A percentile compares a stretch with the other conserved stretches of the same genome.
Conservation (phyloP, 768 basidiomycete genomes). For the Amanita jacksonii region DNA sequence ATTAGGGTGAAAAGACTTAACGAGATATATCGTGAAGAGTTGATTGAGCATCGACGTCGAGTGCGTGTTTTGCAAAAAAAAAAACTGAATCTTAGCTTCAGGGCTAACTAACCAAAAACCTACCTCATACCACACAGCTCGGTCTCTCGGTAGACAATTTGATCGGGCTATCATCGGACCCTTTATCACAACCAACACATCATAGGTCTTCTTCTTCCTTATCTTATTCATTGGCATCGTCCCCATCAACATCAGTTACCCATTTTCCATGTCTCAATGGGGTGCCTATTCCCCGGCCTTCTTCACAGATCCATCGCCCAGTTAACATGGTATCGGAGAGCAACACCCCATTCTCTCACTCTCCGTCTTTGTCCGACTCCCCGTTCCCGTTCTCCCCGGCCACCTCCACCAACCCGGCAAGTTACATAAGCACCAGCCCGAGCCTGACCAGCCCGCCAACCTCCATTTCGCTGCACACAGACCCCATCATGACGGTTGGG, state of each 20-base stretch:
- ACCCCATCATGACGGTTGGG: constrained; percentile 25
- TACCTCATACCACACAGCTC: too few relatives aligned
- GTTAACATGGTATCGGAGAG: constrained; percentile 35
- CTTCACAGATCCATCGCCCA: constrained; percentile 54
- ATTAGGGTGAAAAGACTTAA: constrained; percentile 66
- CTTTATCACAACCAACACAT: constrained; percentile 65
- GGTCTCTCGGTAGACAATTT: constrained; percentile 73
- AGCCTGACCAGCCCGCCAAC: constrained; percentile 69
- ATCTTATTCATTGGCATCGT: constrained; percentile 28
- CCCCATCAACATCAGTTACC: constrained; percentile 37
- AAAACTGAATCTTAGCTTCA: constrained; percentile 4
- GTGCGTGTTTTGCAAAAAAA: too few relatives aligned
- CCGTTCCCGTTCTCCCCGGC: constrained; percentile 60
- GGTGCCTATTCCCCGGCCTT: constrained; percentile 70
- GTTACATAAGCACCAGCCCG: constrained; percentile 50
- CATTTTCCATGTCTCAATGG: constrained; percentile 32
- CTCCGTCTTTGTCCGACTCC: constrained; percentile 57
- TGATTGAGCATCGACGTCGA: constrained; percentile 66
- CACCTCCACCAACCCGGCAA: constrained; percentile 42
- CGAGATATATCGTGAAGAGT: constrained; percentile 77
- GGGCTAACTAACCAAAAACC: constrained; percentile 10
- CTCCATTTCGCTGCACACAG: constrained; percentile 41
- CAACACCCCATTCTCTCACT: constrained; percentile 56
- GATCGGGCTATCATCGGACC: constrained; percentile 60
- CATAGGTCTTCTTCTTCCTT: constrained; percentile 47